These are phyloP conservation scores for Apodospora peruviana DNA, from an alignment of 495 filamentous ascomycete genomes.

Conservation along the genomic window DNA sequence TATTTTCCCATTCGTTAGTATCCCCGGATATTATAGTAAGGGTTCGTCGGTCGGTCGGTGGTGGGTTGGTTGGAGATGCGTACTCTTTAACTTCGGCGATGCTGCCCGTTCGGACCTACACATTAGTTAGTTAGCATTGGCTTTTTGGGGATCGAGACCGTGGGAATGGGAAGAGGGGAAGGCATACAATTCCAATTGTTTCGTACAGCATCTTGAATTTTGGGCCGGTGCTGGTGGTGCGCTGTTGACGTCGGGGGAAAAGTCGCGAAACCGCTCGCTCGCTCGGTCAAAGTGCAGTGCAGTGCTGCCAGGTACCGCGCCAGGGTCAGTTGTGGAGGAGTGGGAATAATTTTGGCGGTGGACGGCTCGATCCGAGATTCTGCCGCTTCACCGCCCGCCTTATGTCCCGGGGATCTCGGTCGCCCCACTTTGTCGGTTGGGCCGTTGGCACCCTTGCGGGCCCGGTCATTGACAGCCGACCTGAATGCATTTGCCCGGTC, in stretches of 20 bases:
- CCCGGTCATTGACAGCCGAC: no score
- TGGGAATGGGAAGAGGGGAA: not conserved
- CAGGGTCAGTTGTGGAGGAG: no score
- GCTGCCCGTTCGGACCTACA: constrained; percentile 81
- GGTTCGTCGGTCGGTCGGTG: no score
- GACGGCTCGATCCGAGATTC: constrained; percentile 4
- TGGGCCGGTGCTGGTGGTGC: constrained; percentile 3
- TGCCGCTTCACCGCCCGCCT: constrained; percentile 15
- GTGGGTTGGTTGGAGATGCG: no score
- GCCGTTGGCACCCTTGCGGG: no score
- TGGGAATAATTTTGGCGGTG: not conserved
- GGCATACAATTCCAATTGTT: constrained; percentile 84
- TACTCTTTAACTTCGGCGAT: constrained; percentile 93
- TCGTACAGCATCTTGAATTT: constrained; percentile 82
- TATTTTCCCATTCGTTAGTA: no score
- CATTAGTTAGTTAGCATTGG: not conserved
- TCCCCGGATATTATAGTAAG: no score
- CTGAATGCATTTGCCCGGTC: no score
- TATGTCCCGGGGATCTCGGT: not conserved
- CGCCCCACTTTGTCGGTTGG: not conserved
- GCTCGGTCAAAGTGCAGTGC: no score
- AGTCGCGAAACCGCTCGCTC: no score
- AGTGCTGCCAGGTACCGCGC: not conserved
- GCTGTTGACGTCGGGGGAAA: constrained; percentile 13
- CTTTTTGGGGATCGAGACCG: not conserved